These are phyloP conservation scores for Curvularia eragrostidis DNA, from an alignment of 2,329 filamentous ascomycete species.

Conservation along the genomic window DNA sequence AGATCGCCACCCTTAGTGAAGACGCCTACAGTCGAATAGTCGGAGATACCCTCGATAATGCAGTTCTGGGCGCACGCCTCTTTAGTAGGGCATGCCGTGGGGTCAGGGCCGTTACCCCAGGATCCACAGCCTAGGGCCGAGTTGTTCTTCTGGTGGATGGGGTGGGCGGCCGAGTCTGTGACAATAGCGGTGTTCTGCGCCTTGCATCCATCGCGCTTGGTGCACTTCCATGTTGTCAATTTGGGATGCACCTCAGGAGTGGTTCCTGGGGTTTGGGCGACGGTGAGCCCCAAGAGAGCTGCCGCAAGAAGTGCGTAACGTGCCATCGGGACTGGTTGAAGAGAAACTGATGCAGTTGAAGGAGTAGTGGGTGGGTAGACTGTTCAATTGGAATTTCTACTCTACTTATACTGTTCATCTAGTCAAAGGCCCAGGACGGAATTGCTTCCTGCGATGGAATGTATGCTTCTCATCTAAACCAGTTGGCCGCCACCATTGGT, in stretches of 20 bases:
- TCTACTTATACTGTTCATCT: conserved; percentile 13
- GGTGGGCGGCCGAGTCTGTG: conserved; percentile 57
- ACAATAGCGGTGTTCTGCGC: conserved; percentile 58
- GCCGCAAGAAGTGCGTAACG: conserved; percentile 35
- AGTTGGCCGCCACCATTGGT: neutral
- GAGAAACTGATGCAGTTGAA: neutral
- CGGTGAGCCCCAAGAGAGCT: conserved; percentile 35
- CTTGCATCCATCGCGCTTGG: conserved; percentile 58
- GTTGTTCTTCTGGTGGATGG: conserved; percentile 52
- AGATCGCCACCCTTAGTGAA: conserved; percentile 58
- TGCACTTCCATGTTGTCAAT: conserved; percentile 62
- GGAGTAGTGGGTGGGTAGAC: neutral
- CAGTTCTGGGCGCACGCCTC: conserved; percentile 62
- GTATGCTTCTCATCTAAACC: neutral
- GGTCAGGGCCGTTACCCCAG: conserved; percentile 46
- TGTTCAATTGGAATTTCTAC: neutral
- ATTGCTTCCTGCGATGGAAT: neutral
- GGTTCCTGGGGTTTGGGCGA: conserved; percentile 42
- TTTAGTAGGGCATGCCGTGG: conserved; percentile 57
- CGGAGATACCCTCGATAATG: conserved; percentile 61
- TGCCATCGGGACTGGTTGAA: conserved; percentile 25
- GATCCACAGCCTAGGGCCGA: conserved; percentile 43
- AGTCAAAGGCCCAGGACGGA: neutral
- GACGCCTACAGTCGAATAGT: conserved; percentile 63
- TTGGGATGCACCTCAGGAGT: conserved; percentile 58